Evolutionary conservation across 1,139 yeast genomes (phyloP), one percentile per base, ranked within the genome.

Genomic region (Geotrichum australiense): DNA sequence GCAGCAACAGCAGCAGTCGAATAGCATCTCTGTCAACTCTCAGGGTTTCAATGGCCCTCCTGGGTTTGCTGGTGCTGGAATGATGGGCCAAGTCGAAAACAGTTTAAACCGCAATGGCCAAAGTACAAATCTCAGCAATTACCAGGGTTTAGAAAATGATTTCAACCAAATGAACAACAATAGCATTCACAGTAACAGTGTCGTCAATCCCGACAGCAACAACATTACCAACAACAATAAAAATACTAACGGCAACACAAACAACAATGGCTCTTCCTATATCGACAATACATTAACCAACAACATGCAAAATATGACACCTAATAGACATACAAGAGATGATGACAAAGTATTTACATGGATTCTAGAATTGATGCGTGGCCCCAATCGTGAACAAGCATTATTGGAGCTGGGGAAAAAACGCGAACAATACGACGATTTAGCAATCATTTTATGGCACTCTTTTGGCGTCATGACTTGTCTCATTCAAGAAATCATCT

Each of bases 401-500:
- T 69, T 91, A 44, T 65, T 87, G 50, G 97, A 89, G 59, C 69
- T 91, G 39, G 96, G 97, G 6, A 86, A 91, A 59, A 89, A 87
- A 56, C 73, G 98, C 50, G 98, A 91, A 57, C 91, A 86, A 58
- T 89, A 85, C 58, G 96, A 87, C 46, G 97, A 91, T 58, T 71
- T 91, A 50, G 97, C 98, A 0, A 65, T 87, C 35, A 94, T 89
- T 4, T 68, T 91, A 47, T 91, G 98, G 98, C 82, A 91, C 54
- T 84, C 96, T 3, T 89, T 82, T 64, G 98, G 97, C 20, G 96
- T 89, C 14, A 87, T 91, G 94, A 81, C 97, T 1, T 83, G 89
- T 12, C 67, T 91, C 37, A 64, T 91, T 48, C 94, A 86, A 59
- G 98, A 91, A 59, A 87, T 91, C 43, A 79, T 87, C 36, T 73